Percentiles rank a stretch among this genome's conserved stretches.
phyloP scores from a whole-genome alignment of 2,329 filamentous ascomycete genomes.

The Claviceps africana region DNA sequence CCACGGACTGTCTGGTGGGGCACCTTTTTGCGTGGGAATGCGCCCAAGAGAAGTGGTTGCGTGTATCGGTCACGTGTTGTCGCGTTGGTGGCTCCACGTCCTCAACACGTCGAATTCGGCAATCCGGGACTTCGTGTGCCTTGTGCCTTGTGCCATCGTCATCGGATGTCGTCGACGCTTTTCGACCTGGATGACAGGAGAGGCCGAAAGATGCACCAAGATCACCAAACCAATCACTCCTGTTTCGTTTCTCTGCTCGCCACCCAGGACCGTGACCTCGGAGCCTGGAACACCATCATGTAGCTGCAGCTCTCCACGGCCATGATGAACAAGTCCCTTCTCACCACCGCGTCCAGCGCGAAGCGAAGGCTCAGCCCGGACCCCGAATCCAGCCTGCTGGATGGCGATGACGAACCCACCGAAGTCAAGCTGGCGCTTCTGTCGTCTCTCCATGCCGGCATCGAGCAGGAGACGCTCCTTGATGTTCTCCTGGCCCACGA shows the following conservation, averaged over 20 bases:
- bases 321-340: constrained; percentile 45
- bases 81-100: not conserved
- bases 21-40: too few species aligned
- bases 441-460: constrained; percentile 55
- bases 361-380: constrained; percentile 33
- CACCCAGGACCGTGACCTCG: not conserved
- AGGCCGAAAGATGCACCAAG: not conserved
- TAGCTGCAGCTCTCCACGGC: not conserved
- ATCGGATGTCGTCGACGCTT: not conserved
- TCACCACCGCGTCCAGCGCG: constrained; percentile 28
- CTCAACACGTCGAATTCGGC: not conserved
- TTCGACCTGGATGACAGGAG: not conserved
- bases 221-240: not conserved
- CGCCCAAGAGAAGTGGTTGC: not conserved
- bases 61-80: constrained; percentile 4
- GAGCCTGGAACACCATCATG: not conserved
- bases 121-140: not conserved
- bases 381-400: constrained; percentile 13
- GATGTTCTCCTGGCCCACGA: constrained; percentile 67
- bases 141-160: not conserved
- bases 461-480: constrained; percentile 54
- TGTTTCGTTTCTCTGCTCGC: not conserved
- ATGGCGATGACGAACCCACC: constrained; percentile 47
- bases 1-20: not conserved
- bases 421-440: constrained; percentile 81